Conservation (phyloP, 805 yeast species). For the Yamadazyma olivae region DNA sequence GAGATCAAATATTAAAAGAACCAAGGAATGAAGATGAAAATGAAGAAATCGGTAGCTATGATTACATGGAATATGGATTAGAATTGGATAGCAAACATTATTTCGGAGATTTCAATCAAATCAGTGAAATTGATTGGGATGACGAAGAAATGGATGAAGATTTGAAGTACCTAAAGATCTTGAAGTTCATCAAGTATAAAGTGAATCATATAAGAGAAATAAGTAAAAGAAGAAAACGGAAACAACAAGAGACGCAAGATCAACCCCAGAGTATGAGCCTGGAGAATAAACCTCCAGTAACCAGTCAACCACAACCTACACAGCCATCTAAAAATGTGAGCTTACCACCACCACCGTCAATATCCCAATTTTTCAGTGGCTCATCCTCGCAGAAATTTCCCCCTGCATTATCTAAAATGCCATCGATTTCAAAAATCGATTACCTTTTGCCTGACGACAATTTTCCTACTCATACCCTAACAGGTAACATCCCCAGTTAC, state of each 20-base stretch:
- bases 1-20: constrained; percentile 33
- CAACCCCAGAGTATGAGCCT: background rate
- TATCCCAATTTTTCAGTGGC: constrained; percentile 8
- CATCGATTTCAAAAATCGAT: constrained; percentile 18
- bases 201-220: constrained; percentile 12
- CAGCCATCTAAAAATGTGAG: background rate
- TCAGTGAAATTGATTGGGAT: constrained; percentile 42
- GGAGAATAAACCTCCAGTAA: background rate
- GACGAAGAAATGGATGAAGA: constrained; percentile 48
- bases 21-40: constrained; percentile 27
- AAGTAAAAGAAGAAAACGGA: constrained; percentile 6
- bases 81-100: constrained; percentile 18
- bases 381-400: constrained; percentile 2
- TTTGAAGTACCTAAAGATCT: constrained; percentile 39
- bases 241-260: background rate
- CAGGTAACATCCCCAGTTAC: constrained; percentile 3
- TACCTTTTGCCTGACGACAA: constrained; percentile 19
- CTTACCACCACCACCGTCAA: constrained; percentile 9
- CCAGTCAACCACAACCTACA: background rate
- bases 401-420: constrained; percentile 12
- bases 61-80: constrained; percentile 22
- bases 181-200: constrained; percentile 41
- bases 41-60: constrained; percentile 18
- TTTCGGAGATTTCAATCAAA: constrained; percentile 10
- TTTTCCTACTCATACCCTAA: constrained; percentile 16